Conservation (phyloP, 2,329 filamentous ascomycete genomes). For the Colletotrichum sansevieriae region DNA sequence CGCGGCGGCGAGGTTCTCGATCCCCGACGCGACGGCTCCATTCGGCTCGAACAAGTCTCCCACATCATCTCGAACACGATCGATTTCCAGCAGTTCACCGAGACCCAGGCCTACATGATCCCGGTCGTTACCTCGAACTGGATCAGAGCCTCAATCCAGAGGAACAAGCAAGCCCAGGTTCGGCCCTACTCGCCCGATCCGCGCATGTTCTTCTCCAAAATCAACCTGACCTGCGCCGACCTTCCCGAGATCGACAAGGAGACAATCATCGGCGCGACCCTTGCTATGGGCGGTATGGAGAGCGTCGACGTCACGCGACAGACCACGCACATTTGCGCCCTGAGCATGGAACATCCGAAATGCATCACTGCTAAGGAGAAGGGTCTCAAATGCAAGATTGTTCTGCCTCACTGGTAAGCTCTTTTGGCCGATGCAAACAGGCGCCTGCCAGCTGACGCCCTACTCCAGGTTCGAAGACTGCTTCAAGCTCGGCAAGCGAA, state of each 20-base stretch:
- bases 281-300: constrained; percentile 90
- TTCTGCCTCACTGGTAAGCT: constrained; percentile 88
- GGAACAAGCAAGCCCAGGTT: constrained; percentile 79
- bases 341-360: constrained; percentile 81
- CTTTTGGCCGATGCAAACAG: background rate
- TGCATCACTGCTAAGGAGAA: constrained; percentile 73
- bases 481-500: constrained; percentile 89
- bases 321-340: constrained; percentile 90
- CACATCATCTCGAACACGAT: constrained; percentile 79
- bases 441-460: constrained; percentile 41
- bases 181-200: constrained; percentile 93
- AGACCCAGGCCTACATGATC: constrained; percentile 81
- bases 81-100: constrained; percentile 90
- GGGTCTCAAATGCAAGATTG: constrained; percentile 80
- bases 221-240: constrained; percentile 85
- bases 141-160: constrained; percentile 79
- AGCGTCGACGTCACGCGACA: constrained; percentile 77
- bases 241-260: constrained; percentile 90
- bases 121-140: constrained; percentile 87
- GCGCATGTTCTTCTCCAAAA: constrained; percentile 87
- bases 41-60: constrained; percentile 63
- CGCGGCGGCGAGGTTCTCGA: constrained; percentile 66
- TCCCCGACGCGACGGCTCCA: constrained; percentile 61
- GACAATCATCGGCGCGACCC: constrained; percentile 88
- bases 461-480: constrained; percentile 92